These are phyloP conservation scores for Microdochium nivale DNA, from an alignment of 2,329 filamentous ascomycete genomes.

Conservation along the genomic window DNA sequence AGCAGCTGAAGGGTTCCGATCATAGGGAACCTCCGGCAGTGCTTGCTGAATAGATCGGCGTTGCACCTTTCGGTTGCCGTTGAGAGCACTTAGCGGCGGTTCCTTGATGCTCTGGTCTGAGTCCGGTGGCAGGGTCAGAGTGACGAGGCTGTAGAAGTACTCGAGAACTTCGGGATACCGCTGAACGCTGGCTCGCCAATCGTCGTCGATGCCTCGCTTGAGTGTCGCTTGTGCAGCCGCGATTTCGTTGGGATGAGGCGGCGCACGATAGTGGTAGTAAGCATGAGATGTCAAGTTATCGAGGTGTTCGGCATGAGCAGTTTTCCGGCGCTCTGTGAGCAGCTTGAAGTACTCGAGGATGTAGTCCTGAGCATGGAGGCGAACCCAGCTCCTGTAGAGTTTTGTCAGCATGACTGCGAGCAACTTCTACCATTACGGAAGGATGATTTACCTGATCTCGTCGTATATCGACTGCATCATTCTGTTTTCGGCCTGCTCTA, in stretches of 20 bases:
- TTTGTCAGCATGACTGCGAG: background rate
- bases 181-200: constrained; percentile 68
- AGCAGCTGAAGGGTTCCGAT: constrained; percentile 13
- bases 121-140: constrained; percentile 55
- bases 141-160: constrained; percentile 68
- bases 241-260: constrained; percentile 54
- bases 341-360: constrained; percentile 57
- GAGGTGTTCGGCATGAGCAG: constrained; percentile 44
- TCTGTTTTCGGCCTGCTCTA: constrained; percentile 52
- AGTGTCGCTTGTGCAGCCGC: constrained; percentile 54
- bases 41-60: constrained; percentile 27
- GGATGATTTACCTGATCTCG: constrained; percentile 49
- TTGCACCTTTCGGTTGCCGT: constrained; percentile 35
- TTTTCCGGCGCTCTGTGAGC: constrained; percentile 52
- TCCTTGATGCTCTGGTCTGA: constrained; percentile 50
- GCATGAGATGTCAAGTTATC: constrained; percentile 47
- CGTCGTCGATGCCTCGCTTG: constrained; percentile 68
- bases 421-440: constrained; percentile 2
- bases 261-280: constrained; percentile 47
- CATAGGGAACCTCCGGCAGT: background rate
- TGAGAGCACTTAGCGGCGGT: constrained; percentile 48
- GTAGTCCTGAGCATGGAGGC: constrained; percentile 57
- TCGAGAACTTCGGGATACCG: constrained; percentile 75
- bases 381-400: constrained; percentile 48
- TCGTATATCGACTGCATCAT: constrained; percentile 56